phyloP scores from a whole-genome alignment of 2,329 filamentous ascomycete species.

The Aureobasidium musti region DNA sequence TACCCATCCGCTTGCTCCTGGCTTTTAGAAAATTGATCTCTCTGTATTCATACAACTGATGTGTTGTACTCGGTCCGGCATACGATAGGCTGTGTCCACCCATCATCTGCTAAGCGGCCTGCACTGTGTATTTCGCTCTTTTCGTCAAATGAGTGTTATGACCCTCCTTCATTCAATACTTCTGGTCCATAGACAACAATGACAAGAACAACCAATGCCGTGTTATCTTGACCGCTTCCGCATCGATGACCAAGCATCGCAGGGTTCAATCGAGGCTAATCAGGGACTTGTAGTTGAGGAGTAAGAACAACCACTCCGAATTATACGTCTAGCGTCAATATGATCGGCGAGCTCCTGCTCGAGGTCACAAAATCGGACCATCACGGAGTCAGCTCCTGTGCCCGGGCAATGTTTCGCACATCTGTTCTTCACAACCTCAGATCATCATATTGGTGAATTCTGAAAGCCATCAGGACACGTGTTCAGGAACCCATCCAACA shows the following conservation, averaged over 20 bases:
- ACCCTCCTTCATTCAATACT: background rate
- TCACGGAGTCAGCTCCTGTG: background rate
- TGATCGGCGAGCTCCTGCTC: background rate
- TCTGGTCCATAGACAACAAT: background rate
- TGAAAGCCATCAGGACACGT: background rate
- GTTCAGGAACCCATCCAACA: no score
- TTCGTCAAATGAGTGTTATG: no score
- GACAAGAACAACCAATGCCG: background rate
- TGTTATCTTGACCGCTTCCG: background rate
- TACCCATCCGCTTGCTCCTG: background rate
- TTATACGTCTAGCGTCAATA: background rate
- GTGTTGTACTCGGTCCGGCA: conserved; percentile 3
- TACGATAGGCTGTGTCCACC: background rate
- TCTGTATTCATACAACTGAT: background rate
- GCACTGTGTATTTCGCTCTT: background rate
- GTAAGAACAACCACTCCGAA: background rate
- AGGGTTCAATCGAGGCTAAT: background rate
- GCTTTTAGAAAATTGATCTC: background rate
- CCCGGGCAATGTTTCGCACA: no score
- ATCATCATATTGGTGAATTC: background rate
- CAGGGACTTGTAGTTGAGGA: background rate
- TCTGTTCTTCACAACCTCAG: background rate
- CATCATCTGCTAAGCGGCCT: conserved; percentile 1
- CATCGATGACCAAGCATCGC: background rate
- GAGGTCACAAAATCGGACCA: background rate